Base-by-base conservation (phyloP, 73 alveolate species). In the Symbiodinium natans region DNA sequence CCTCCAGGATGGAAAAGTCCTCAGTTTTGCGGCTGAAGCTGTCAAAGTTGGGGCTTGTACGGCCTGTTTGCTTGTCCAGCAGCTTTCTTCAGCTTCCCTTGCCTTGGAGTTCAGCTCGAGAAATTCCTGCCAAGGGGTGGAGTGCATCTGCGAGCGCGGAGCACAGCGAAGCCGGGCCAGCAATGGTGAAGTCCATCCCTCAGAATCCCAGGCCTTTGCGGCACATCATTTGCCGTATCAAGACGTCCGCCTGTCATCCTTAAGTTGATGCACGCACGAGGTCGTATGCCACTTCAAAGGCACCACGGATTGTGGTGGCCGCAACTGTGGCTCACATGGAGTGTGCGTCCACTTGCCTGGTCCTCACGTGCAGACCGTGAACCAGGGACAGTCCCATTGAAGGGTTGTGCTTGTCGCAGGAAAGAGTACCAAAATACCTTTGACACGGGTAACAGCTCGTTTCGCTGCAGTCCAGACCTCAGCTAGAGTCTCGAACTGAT, bases 401-500 rank as follows among this genome's bases (percentile, higher is more conserved):
- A 21, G 21, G 40, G 82, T 29, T 21, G 82, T 68, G 38, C 33
- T 31, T 74, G 31, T 34, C 46, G 59, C 63, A 89, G 95, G 95
- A 90, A 90, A 80, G 89, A 90, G 52, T 90, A 90, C 97, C 89
- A 90, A 52, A 73, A 73, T 77, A 73, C 87, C 88, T 90, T 90
- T 40, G 97, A 90, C 97, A 90, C 97, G 2, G 97, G 97, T 15
- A 90, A 90, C 63, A 90, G 97, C 77, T 90, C 97, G 54, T 90
- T 90, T 38, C 73, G 97, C 8, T 90, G 97, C 80, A 90, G 95
- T 41, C 48, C 29, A 23, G 68, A 40, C 27, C 95, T 63, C 38
- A 89, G 84, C 31, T 23, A 36, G 31, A 36, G 54, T 8, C n/a
- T 5, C 36, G 36, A 27, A 33, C 21, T 27, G 83, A 71, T 71